Evolutionary conservation across 345 rosid species (phyloP).

Genomic region (Melastoma malabathricum): DNA sequence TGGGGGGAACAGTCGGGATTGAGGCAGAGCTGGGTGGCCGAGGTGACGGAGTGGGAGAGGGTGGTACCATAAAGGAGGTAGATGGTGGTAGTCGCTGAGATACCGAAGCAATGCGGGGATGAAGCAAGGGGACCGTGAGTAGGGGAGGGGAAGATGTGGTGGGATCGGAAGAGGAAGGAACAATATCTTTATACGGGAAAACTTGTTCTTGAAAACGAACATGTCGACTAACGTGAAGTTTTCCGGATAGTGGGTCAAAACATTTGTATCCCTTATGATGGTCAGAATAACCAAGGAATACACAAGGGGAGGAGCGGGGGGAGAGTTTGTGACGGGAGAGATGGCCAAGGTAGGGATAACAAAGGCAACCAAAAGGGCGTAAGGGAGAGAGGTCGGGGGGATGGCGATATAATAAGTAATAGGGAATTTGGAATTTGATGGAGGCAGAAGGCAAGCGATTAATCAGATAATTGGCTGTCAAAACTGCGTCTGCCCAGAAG

Average conservation of each 20-base stretch:
- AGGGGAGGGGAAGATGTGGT: too few species aligned
- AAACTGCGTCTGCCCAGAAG: conserved; percentile 1
- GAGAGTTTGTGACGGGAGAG: not conserved
- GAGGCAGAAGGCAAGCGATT: not conserved
- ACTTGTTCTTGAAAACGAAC: not conserved
- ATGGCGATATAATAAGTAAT: not conserved
- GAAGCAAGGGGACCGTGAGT: too few species aligned
- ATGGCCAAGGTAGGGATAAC: not conserved
- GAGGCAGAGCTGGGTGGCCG: too few species aligned
- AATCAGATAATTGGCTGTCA: not conserved
- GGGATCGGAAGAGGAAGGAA: too few species aligned
- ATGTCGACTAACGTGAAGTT: not conserved
- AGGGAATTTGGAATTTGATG: not conserved
- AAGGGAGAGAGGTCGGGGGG: not conserved
- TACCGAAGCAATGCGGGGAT: too few species aligned
- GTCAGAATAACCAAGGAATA: conserved; percentile 1
- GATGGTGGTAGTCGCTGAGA: too few species aligned
- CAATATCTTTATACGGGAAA: not conserved
- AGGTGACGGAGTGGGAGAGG: too few species aligned
- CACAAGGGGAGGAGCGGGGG: fast-evolving
- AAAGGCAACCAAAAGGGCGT: not conserved
- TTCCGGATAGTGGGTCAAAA: not conserved
- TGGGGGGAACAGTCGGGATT: too few species aligned
- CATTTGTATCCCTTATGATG: conserved; percentile 1
- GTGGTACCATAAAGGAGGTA: too few species aligned